A percentile compares a stretch with the other conserved stretches of the same genome.
Evolutionary conservation across 2,329 filamentous ascomycete species (phyloP).

Genomic region (Penicillium sp.): DNA sequence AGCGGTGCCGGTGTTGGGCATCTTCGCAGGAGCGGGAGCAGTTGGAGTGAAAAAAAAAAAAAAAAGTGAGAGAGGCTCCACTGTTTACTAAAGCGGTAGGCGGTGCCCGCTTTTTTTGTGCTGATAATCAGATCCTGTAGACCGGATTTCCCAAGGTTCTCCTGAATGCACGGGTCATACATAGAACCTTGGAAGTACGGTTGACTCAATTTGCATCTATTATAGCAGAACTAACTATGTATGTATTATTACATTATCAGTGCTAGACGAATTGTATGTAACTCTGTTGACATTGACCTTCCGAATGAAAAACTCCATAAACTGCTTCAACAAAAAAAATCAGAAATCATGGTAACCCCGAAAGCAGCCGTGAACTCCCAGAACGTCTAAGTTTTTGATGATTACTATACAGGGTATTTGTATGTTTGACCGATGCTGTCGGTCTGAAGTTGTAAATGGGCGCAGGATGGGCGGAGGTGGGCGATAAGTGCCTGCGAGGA

Average conservation of each 20-base stretch:
- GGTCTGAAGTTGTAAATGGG: not conserved
- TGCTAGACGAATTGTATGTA: not conserved
- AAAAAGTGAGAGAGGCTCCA: too few species aligned
- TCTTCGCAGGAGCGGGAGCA: too few species aligned
- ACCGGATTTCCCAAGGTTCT: not conserved
- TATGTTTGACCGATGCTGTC: not conserved
- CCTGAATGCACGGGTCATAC: not conserved
- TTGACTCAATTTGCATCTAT: not conserved
- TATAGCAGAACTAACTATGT: not conserved
- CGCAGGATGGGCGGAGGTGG: not conserved
- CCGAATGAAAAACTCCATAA: constrained; percentile 6
- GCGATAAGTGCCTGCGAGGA: not conserved
- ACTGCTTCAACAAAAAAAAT: not conserved
- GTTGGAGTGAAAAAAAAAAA: too few species aligned
- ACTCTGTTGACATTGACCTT: not conserved
- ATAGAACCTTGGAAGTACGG: not conserved
- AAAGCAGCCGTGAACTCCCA: constrained; percentile 13
- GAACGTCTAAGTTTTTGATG: constrained; percentile 13
- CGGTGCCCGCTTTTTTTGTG: too few species aligned
- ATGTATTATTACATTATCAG: not conserved
- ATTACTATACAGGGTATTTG: constrained; percentile 18
- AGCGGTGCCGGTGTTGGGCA: too few species aligned
- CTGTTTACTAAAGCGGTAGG: too few species aligned
- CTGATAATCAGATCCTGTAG: too few species aligned
- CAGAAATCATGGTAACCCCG: not conserved